A percentile compares a stretch with the other conserved stretches of the same genome.
Conservation (phyloP, 768 basidiomycete genomes). For the Rhodotorula graminis region DNA sequence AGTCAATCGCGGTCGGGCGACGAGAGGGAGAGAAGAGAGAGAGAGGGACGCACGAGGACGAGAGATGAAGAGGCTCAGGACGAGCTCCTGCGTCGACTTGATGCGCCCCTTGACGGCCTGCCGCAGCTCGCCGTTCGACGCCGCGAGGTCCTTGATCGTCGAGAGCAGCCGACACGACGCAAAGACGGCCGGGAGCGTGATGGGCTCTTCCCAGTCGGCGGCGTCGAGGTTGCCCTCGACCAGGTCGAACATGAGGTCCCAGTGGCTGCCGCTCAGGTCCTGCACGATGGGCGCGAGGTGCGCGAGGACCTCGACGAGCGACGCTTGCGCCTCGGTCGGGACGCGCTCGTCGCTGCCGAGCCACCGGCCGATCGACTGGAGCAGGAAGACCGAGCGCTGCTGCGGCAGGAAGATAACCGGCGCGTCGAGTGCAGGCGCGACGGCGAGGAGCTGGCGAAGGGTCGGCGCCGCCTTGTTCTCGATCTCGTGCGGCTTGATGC, state of each 20-base stretch:
- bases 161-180: slow-evolving; percentile 66
- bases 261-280: slow-evolving; percentile 77
- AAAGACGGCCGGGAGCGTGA: slow-evolving; percentile 61
- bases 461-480: slow-evolving; percentile 64
- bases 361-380: slow-evolving; percentile 84
- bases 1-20: neutral
- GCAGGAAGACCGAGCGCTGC: slow-evolving; percentile 74
- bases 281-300: slow-evolving; percentile 82
- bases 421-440: slow-evolving; percentile 72
- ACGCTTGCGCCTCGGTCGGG: slow-evolving; percentile 47
- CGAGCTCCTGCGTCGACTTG: slow-evolving; percentile 54
- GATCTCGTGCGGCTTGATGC: slow-evolving; percentile 61
- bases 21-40: neutral
- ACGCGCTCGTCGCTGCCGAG: slow-evolving; percentile 62
- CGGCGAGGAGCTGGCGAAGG: slow-evolving; percentile 64
- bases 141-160: slow-evolving; percentile 63
- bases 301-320: slow-evolving; percentile 55
- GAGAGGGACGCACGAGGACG: slow-evolving; percentile 11
- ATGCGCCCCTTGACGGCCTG: slow-evolving; percentile 64
- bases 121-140: slow-evolving; percentile 68
- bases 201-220: slow-evolving; percentile 58
- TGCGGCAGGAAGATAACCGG: slow-evolving; percentile 79
- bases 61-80: slow-evolving; percentile 60
- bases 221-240: slow-evolving; percentile 86
- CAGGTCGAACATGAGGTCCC: slow-evolving; percentile 87